Base-by-base conservation (phyloP, 2,329 filamentous ascomycete species). In the Lithohypha guttulata region DNA sequence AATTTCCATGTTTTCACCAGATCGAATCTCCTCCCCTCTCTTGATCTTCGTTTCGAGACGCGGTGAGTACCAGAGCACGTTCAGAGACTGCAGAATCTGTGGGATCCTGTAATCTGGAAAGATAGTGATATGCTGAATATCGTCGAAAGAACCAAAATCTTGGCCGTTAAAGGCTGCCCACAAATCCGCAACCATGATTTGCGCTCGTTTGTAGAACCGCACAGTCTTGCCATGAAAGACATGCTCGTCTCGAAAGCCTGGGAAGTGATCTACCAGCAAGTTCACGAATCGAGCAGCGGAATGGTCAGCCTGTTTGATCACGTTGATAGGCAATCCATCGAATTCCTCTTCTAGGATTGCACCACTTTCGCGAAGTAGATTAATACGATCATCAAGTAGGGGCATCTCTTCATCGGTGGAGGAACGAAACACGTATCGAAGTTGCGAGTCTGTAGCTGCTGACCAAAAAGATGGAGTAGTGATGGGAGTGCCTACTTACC, bases 91-190 rank as follows among this genome's bases (percentile, higher is more conserved):
- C 22, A 98, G 72, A 51, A 95, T 91, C 63, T 98, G 91, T 10
- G 93, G 93, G 39, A 98, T 81, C 29, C 91, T 81, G 57, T 98
- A 98, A 64, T 98, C 91, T 72, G 91, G 87, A 66, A 98, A 98
- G 80, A 96, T 96, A 44, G 91, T 98, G 53, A 98, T 81, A 58
- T 86, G 85, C 62, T 91, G 81, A 52, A 98, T 94, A 56, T 98
- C 91, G 42, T 76, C 57, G 59, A 98, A 98, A 19, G 72, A 67
- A 21, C 91, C 93, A 53, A 79, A 87, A 18, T 73, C 70, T 49
- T 80, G 69, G 31, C 85, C 86, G 38, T 89, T 76, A 58, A 96
- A 96, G 47, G 86, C 93, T 4, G 91, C 93, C 93, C 93, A 98
- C 1, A 96, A 59, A 59, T 98, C 91, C 15, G 93, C 93, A 2